Evolutionary conservation across 805 yeast species (phyloP).

Genomic region (Cyberlindnera amylophila): DNA sequence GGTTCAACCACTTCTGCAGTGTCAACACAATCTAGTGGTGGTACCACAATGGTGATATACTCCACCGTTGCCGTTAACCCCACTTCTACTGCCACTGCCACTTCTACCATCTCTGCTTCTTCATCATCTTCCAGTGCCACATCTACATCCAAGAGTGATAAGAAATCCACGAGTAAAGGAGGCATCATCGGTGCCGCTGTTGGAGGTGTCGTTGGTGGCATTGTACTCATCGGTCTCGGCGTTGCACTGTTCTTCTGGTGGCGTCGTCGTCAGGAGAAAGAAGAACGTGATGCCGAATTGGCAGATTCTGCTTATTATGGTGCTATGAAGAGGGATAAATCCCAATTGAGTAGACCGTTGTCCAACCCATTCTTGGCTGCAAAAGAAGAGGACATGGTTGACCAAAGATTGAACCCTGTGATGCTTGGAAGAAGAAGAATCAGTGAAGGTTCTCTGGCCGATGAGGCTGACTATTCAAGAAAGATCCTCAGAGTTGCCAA

Average conservation of each 20-base stretch:
- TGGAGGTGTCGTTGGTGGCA: constrained; percentile 59
- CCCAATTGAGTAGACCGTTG: constrained; percentile 31
- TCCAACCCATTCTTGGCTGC: constrained; percentile 59
- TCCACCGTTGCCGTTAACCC: constrained; percentile 21
- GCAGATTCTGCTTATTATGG: constrained; percentile 57
- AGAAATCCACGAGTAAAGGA: constrained; percentile 12
- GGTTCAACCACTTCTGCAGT: constrained; percentile 25
- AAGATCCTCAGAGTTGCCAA: constrained; percentile 84
- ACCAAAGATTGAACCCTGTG: constrained; percentile 67
- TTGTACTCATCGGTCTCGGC: constrained; percentile 41
- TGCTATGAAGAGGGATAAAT: constrained; percentile 47
- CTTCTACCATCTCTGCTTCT: constrained; percentile 14
- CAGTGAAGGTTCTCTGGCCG: constrained; percentile 83
- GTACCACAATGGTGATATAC: constrained; percentile 20
- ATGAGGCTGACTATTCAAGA: constrained; percentile 76
- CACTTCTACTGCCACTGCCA: constrained; percentile 15
- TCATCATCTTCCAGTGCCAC: constrained; percentile 26
- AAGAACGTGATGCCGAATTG: constrained; percentile 39
- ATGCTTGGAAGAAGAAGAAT: constrained; percentile 81
- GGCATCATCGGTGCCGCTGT: constrained; percentile 52
- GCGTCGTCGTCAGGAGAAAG: constrained; percentile 35
- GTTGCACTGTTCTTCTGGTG: constrained; percentile 37
- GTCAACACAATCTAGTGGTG: constrained; percentile 17
- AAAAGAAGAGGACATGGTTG: constrained; percentile 51
- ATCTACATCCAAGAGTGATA: constrained; percentile 4